A percentile compares a stretch with the other conserved stretches of the same genome.
Conservation (phyloP, 1,139 yeast genomes). For the Protomyces pachydermus region DNA sequence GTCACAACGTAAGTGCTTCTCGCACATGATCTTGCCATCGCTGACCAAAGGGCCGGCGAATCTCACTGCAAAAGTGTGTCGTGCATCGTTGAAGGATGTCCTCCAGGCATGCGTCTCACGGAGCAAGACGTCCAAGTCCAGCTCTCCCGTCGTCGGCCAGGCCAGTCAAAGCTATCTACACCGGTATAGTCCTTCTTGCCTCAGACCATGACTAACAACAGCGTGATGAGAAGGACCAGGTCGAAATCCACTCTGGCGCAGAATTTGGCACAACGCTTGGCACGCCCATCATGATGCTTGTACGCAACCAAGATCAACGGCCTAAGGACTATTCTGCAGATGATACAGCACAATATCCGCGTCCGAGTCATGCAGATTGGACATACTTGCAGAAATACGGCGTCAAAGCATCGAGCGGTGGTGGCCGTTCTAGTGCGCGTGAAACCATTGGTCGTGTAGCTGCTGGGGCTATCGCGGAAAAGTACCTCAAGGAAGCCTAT, state of each 20-base stretch:
- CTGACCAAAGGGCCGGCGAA: conserved; percentile 57
- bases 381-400: conserved; percentile 90
- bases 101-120: conserved; percentile 81
- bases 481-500: conserved; percentile 67
- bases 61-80: conserved; percentile 98
- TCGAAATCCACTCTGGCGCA: conserved; percentile 89
- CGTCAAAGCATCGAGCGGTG: conserved; percentile 87
- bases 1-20: conserved; percentile 27
- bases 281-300: conserved; percentile 92
- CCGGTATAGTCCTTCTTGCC: conserved; percentile 46
- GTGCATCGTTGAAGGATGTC: conserved; percentile 96
- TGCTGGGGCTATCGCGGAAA: conserved; percentile 97
- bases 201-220: neutral
- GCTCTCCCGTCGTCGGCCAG: conserved; percentile 93
- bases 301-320: conserved; percentile 89
- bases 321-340: conserved; percentile 94
- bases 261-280: conserved; percentile 89
- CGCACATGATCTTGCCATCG: neutral
- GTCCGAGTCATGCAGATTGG: conserved; percentile 97
- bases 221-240: conserved; percentile 86
- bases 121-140: conserved; percentile 94
- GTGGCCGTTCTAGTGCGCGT: conserved; percentile 95
- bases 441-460: conserved; percentile 99
- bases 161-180: conserved; percentile 85
- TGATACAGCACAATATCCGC: conserved; percentile 69